Percentiles rank a stretch among this genome's conserved stretches.
phyloP scores from a whole-genome alignment of 2,329 filamentous ascomycete species.

The Diplodia seriata region DNA sequence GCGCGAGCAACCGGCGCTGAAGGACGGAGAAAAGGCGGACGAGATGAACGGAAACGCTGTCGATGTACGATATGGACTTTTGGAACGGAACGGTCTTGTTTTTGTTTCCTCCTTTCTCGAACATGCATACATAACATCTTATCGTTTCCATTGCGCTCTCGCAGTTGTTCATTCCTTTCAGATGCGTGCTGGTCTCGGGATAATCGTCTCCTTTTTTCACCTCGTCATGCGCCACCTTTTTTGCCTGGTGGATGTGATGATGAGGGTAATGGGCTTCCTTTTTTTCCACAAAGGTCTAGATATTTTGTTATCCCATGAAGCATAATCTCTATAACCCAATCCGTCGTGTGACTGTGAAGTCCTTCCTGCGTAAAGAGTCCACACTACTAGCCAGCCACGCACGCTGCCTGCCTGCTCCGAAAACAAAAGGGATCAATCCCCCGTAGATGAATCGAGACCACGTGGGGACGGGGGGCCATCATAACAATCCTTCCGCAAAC shows the following conservation, averaged over 20 bases:
- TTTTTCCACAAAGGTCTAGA: neutral
- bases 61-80: constrained; percentile 13
- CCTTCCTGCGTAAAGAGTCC: too few species aligned
- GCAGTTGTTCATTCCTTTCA: neutral
- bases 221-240: neutral
- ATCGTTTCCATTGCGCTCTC: neutral
- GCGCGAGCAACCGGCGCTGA: neutral
- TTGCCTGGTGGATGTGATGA: neutral
- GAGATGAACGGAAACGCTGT: neutral
- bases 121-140: neutral
- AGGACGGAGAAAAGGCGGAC: neutral
- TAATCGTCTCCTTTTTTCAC: neutral
- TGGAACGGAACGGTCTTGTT: neutral
- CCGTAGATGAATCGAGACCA: too few species aligned
- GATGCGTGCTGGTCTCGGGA: neutral
- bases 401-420: too few species aligned
- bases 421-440: too few species aligned
- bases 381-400: too few species aligned
- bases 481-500: too few species aligned
- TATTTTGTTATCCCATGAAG: neutral
- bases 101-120: neutral
- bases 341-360: neutral
- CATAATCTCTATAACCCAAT: neutral
- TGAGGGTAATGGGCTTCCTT: neutral
- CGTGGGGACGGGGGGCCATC: too few species aligned